Evolutionary conservation across 192 early-diverging fungal species (phyloP), one percentile per base, ranked within the genome.

Genomic region (Chytriomyces sp.): DNA sequence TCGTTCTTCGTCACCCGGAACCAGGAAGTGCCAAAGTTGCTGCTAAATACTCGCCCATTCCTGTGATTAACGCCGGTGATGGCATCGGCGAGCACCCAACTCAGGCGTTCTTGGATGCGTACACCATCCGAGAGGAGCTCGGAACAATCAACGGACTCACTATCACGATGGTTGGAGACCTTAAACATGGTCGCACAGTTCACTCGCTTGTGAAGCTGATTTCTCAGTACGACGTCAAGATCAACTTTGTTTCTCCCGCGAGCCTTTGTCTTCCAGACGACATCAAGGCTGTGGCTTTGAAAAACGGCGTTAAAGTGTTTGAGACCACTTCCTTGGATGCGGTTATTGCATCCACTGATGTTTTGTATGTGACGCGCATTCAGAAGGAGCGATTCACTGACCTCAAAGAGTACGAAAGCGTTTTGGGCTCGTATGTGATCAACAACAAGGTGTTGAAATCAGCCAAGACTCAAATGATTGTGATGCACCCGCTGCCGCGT

Each of bases 21-120:
- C 91, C 94, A 23, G 96, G 96, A 44, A 93, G 91, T 76, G 93
- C 92, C 26, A 82, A 89, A 68, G 77, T 87, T 23, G 97, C 95
- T 28, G 92, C 97, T 43, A 95, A 93, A 81, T 93, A 90, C 84
- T 91, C 94, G 46, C 93, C 90, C 78, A 90, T 97, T 16, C 97
- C 97, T 6, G 87, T 99, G 20, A 93, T 99, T 82, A 98, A 97
- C 76, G 97, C 95, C 46, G 97, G 97, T 64, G 96, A 99, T 80
- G 97, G 97, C 62, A 88, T 91, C 49, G 97, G 97, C 46, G 97
- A 99, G 88, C 97, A 99, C 85, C 97, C 97, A 47, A 95, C 96
- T 45, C 97, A 99, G 70, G 97, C 96, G 59, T 94, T 99, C 87
- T 87, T 99, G 67, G 97, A 99, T 80, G 87, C 92, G 16, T 97